Evolutionary conservation across 2,329 filamentous ascomycete species (phyloP), one percentile per base, ranked within the genome.

Genomic region (Talaromyces albobiverticillius): DNA sequence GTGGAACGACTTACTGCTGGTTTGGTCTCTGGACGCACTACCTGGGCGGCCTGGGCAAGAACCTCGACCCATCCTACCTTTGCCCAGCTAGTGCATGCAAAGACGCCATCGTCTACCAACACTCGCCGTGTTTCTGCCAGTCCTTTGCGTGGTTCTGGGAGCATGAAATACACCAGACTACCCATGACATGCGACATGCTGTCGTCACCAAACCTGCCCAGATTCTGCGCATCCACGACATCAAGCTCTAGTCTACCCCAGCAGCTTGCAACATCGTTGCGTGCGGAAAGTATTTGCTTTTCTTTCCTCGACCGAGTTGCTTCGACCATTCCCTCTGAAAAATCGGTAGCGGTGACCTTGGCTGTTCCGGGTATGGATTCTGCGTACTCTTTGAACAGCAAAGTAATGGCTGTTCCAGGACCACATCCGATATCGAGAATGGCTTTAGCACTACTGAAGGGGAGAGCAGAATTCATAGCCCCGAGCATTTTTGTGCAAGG

Each of bases 141-240:
- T 2, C 42, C 53, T 40, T 51, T 55, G 13, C 43, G 41, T 8
- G 36, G n/a, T 4, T 55, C 53, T 5, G 53, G 53, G 10, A 55
- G 23, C 47, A 55, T 55, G 36, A 51, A 55, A 13, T 51, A 51
- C 18, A 55, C 42, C 4, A 55, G 18, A 18, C 53, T 55, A 13
- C 47, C 47, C 25, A 46, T 51, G 8, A 47, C 2, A 23, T 55
- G 53, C 9, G 47, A 55, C 11, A 55, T 14, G 18, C 47, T 51
- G 22, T 25, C n/a, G 3, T 32, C 25, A n/a, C 26, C 32, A 23
- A 55, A 4, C 7, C 14, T 36, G 3, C 36, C 34, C 25, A 55
- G 22, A 14, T 55, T 36, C 47, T 55, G 53, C 4, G 53, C 47
- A 46, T 55, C 47, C 47, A 55, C 46, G 11, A 55, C 34, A 14